Evolutionary conservation across 2,329 filamentous ascomycete species (phyloP).

Genomic region (Venturia effusa): DNA sequence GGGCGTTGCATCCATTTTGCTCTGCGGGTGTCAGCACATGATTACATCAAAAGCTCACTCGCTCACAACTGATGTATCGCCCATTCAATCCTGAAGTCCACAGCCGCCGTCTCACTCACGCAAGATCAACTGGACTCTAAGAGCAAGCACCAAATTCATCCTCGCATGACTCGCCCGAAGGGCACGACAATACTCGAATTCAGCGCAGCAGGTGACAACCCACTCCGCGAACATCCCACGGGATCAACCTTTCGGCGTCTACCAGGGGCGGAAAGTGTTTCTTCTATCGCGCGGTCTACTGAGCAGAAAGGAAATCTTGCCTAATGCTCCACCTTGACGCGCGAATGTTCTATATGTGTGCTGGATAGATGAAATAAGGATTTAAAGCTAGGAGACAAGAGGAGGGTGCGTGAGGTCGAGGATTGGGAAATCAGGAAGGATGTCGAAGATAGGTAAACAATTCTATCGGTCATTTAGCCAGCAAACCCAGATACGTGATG

Average conservation of each 20-base stretch:
- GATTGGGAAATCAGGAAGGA: not conserved
- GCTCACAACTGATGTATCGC: not conserved
- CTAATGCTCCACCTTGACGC: conserved; percentile 11
- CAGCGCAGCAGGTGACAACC: not conserved
- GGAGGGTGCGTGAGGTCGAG: no score
- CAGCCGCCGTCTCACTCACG: not conserved
- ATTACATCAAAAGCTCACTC: no score
- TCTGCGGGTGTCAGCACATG: no score
- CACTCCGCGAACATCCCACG: not conserved
- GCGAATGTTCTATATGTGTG: not conserved
- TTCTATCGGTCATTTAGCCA: conserved; percentile 2
- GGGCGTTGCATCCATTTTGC: no score
- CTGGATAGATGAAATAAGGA: not conserved
- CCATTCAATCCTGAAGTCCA: not conserved
- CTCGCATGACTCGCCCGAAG: not conserved
- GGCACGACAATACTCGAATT: not conserved
- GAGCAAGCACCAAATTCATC: not conserved
- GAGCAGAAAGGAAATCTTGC: conserved; percentile 11
- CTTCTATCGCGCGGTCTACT: conserved; percentile 11
- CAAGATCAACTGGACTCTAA: not conserved
- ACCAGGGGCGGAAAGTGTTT: conserved; percentile 4
- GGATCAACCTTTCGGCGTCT: not conserved
- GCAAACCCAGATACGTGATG: not conserved
- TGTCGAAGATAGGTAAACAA: not conserved
- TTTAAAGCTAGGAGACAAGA: no score